phyloP scores from a whole-genome alignment of 108 stramenopile genomes.

The Nitzschia sp. region DNA sequence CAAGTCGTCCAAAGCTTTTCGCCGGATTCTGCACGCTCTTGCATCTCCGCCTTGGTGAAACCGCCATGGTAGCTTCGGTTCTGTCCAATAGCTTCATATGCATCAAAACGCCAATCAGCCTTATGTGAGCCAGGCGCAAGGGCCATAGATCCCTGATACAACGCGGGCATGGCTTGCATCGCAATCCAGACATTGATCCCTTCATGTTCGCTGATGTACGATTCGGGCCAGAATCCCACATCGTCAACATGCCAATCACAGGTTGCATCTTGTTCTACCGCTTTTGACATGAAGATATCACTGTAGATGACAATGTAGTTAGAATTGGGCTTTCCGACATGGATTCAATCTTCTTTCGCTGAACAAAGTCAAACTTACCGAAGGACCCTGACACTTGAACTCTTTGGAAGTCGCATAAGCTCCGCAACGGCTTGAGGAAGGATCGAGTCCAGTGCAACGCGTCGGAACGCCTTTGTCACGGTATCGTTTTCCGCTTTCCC shows the following conservation, averaged over 20 bases:
- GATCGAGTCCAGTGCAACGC: constrained; percentile 20
- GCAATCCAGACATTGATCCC: constrained; percentile 71
- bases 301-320: not conserved
- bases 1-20: constrained; percentile 46
- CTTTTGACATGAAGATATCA: constrained; percentile 30
- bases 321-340: not conserved
- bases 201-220: not conserved
- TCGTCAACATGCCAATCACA: constrained; percentile 77
- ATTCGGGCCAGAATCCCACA: constrained; percentile 58
- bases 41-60: constrained; percentile 36
- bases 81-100: constrained; percentile 47
- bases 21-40: not conserved
- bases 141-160: constrained; percentile 37
- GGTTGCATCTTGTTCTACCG: constrained; percentile 2
- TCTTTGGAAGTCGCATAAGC: constrained; percentile 17
- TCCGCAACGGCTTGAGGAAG: constrained; percentile 18
- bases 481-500: not conserved
- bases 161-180: constrained; percentile 51
- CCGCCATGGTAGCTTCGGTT: constrained; percentile 40
- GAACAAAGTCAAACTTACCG: not conserved
- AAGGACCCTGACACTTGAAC: constrained; percentile 8
- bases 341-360: not conserved
- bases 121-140: constrained; percentile 47
- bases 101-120: constrained; percentile 49
- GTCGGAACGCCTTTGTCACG: constrained; percentile 16